Conservation (phyloP, 1,284 basidiomycete genomes). For the Porogramme epimiltina region DNA sequence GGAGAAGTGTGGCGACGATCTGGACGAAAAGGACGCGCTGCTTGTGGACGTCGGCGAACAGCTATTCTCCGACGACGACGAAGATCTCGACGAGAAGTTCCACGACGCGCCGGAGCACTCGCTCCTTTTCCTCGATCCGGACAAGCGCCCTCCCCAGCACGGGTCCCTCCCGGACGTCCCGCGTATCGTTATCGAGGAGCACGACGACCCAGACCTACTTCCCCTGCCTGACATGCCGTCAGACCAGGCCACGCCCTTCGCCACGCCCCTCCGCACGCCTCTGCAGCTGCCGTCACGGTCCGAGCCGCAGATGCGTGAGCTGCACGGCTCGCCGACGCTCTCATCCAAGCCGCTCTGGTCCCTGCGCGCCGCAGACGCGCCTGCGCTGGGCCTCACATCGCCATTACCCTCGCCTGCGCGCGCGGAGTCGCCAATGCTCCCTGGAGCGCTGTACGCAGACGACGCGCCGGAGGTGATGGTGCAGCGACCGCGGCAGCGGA, state of each 20-base stretch:
- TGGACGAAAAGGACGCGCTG: conserved; percentile 12
- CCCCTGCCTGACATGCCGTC: conserved; percentile 28
- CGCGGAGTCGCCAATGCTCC: conserved; percentile 22
- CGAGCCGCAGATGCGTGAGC: conserved; percentile 35
- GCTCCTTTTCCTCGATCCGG: conserved; percentile 18
- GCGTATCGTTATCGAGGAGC: conserved; percentile 18
- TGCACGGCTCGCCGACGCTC: conserved; percentile 21
- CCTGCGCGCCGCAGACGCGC: conserved; percentile 38
- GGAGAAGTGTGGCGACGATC: conserved; percentile 7
- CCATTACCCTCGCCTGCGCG: conserved; percentile 7
- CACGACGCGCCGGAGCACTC: conserved; percentile 36
- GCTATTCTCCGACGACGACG: conserved; percentile 17
- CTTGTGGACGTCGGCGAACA: conserved; percentile 7
- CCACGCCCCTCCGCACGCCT: conserved; percentile 25
- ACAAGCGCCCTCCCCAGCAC: conserved; percentile 16
- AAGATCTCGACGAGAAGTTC: conserved; percentile 34
- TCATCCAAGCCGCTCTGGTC: conserved; percentile 42
- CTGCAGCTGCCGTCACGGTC: conserved; percentile 27
- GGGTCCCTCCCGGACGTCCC: conserved; percentile 21
- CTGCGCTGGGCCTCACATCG: conserved; percentile 25
- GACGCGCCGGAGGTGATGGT: conserved; percentile 21
- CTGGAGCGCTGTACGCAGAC: conserved; percentile 27
- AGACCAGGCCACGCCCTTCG: conserved; percentile 23
- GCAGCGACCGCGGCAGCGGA: conserved; percentile 34
- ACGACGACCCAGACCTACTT: conserved; percentile 33